A percentile compares a stretch with the other conserved stretches of the same genome.
These are phyloP conservation scores for Rhodocollybia butyracea DNA, from an alignment of 768 basidiomycete genomes.

Conservation along the genomic window DNA sequence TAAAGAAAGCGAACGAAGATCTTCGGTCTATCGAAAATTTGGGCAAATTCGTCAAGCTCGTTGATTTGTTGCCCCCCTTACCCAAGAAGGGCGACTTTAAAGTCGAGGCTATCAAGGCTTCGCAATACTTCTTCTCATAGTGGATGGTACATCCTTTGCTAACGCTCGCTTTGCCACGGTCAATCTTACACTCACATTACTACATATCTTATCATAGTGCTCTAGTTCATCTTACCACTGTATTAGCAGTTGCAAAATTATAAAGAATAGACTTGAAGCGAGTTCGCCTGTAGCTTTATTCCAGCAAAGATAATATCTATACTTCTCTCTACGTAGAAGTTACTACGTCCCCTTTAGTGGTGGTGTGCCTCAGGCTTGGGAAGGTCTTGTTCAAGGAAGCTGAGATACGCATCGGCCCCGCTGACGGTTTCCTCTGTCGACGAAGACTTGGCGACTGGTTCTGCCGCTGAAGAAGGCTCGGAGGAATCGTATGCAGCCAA, in stretches of 20 bases:
- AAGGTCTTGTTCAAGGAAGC: constrained; percentile 78
- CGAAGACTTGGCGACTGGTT: constrained; percentile 26
- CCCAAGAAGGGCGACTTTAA: constrained; percentile 86
- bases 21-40: constrained; percentile 23
- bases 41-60: constrained; percentile 71
- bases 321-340: background rate
- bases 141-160: too few species aligned
- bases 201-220: too few species aligned
- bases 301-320: background rate
- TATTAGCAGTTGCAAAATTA: too few species aligned
- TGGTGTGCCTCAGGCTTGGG: constrained; percentile 51
- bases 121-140: constrained; percentile 93
- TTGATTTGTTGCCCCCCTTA: constrained; percentile 73
- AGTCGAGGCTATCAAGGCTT: constrained; percentile 76
- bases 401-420: constrained; percentile 75
- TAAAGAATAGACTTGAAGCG: too few species aligned
- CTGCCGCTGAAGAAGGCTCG: constrained; percentile 58
- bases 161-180: background rate
- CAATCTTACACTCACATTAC: too few species aligned
- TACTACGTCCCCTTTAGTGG: background rate
- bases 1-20: constrained; percentile 22
- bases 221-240: too few species aligned
- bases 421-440: constrained; percentile 38
- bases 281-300: background rate
- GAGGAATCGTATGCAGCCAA: constrained; percentile 81